phyloP scores from a whole-genome alignment of 768 basidiomycete species.

The Dioszegia crocea region DNA sequence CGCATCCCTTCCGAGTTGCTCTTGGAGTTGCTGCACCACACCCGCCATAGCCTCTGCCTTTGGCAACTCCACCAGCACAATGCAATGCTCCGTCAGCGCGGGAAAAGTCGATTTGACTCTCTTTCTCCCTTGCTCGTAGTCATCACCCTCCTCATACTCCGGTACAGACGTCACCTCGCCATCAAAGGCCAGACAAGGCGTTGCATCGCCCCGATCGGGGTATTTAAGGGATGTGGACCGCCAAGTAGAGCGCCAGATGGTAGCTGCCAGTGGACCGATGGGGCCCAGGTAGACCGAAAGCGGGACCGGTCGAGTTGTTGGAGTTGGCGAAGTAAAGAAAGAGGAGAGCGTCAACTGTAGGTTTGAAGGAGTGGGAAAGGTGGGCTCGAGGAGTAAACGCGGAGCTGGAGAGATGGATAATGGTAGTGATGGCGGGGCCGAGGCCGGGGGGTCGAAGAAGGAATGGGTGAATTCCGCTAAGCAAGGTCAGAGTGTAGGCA shows the following conservation, averaged over 20 bases:
- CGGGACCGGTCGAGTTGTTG: slow-evolving; percentile 57
- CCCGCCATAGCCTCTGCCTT: slow-evolving; percentile 69
- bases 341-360: slow-evolving; percentile 81
- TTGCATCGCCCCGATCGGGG: neutral
- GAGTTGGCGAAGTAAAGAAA: slow-evolving; percentile 63
- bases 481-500: neutral
- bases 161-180: neutral
- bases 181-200: neutral
- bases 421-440: slow-evolving; percentile 57
- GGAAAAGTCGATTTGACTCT: slow-evolving; percentile 22
- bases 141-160: neutral
- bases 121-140: too few relatives aligned
- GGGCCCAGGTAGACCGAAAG: slow-evolving; percentile 86
- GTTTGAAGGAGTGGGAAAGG: slow-evolving; percentile 60
- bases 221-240: slow-evolving; percentile 54
- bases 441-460: slow-evolving; percentile 66
- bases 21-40: slow-evolving; percentile 66
- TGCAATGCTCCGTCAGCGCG: slow-evolving; percentile 56
- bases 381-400: slow-evolving; percentile 73
- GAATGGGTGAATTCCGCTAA: slow-evolving; percentile 62
- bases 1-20: neutral
- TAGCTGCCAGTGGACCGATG: slow-evolving; percentile 74
- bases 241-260: slow-evolving; percentile 64
- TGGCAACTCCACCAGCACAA: slow-evolving; percentile 83
- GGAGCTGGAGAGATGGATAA: slow-evolving; percentile 87